Base-by-base conservation (phyloP, 179 eudicot species). In the Silene noctiflora region DNA sequence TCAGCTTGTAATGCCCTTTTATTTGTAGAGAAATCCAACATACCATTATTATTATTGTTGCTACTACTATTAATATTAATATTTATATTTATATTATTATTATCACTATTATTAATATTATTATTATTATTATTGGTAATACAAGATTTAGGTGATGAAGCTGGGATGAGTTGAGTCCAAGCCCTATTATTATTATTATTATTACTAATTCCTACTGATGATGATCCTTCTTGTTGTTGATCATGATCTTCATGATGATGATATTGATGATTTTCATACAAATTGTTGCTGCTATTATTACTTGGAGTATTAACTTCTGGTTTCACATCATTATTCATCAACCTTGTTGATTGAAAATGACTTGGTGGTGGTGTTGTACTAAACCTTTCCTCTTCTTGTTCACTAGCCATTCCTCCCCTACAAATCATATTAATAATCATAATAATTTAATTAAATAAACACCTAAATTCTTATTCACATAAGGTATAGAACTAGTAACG, bases 141-240 rank as follows among this genome's bases (percentile, higher is more conserved):
- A 75, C 88, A 89, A 46, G 97, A 90, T 61, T 71, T 83, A 39
- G 96, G 91, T 12, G 96, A 87, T 24, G 97, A 85, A 85, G 78
- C 84, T 67, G 86, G 84, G 71, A 87, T 82, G 60, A 69, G 71
- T 53, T 83, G 87, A 78, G 83, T 76, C 88, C 88, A 89, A 80
- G 80, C 48, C 73, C 74, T 78, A 22, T 79, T 75, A 29, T 51
- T 78, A 22, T 79, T 75, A n/a, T n/a, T n/a, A 29, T 51, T 51
- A 51, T 73, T 72, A 74, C 75, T 77, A 71, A 78, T 71, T 68
- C 78, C 79, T 77, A 75, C 58, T 2, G 55, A 74, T 74, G 78
- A 56, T 80, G 71, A 19, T 72, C 78, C 85, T 75, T 82, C 83
- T 65, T 88, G 85, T 19, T 86, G 51, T 51, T 81, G 39, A 33